A percentile compares a stretch with the other conserved stretches of the same genome.
Evolutionary conservation across 176 grass and related monocot species (phyloP).

Genomic region (Tillandsia leiboldiana): DNA sequence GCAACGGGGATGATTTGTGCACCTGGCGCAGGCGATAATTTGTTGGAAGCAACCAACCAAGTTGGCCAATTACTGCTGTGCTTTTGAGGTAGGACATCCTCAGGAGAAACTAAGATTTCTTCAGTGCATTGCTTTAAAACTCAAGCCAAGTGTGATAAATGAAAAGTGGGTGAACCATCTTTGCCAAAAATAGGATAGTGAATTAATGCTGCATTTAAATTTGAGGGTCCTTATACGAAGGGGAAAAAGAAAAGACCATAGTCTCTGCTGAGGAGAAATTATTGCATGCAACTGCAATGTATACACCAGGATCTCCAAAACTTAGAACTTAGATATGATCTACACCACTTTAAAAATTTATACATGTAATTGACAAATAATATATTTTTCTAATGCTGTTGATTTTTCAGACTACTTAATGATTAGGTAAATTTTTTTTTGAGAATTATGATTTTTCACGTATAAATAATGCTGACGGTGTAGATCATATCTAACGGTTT

Average conservation of each 20-base stretch:
- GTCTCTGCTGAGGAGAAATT: neutral
- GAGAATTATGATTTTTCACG: too few relatives aligned
- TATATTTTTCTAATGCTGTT: too few relatives aligned
- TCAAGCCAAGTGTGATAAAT: neutral
- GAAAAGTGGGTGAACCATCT: neutral
- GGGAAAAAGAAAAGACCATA: neutral
- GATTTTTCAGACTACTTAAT: too few relatives aligned
- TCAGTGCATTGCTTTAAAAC: neutral
- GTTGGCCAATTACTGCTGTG: constrained; percentile 13
- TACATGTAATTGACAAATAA: too few relatives aligned
- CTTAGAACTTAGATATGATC: too few relatives aligned
- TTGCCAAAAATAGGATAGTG: neutral
- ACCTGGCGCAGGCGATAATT: too few relatives aligned
- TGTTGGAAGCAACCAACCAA: constrained; percentile 3
- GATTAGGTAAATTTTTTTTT: neutral
- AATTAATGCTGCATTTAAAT: constrained; percentile 17
- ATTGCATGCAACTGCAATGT: too few relatives aligned
- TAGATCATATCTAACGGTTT: too few relatives aligned
- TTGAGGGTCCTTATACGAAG: neutral
- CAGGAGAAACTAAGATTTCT: neutral
- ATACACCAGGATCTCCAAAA: too few relatives aligned
- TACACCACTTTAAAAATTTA: too few relatives aligned
- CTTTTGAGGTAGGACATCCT: constrained; percentile 2
- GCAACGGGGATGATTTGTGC: too few relatives aligned
- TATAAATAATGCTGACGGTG: too few relatives aligned